Conservation (phyloP, 768 basidiomycete species). For the Dendrothele bispora region DNA sequence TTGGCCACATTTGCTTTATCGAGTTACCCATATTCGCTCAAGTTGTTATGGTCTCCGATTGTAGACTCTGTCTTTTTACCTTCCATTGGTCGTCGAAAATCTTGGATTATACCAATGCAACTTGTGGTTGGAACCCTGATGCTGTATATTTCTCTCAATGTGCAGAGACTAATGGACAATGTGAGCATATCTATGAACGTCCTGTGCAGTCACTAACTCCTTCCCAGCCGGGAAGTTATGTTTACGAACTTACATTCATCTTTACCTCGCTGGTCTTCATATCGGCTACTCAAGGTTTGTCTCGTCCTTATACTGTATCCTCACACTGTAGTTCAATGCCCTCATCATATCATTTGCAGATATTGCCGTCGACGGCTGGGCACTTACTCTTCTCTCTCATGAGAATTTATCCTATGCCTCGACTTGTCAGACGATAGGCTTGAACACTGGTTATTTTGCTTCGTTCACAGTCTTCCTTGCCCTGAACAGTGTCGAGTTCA, state of each 20-base stretch:
- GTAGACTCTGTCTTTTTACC: constrained; percentile 88
- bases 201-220: constrained; percentile 3
- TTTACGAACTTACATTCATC: constrained; percentile 73
- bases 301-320: too few relatives aligned
- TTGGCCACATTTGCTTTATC: constrained; percentile 92
- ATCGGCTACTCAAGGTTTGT: constrained; percentile 92
- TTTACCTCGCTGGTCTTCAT: constrained; percentile 92
- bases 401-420: constrained; percentile 96
- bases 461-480: constrained; percentile 98
- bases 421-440: constrained; percentile 95
- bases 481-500: constrained; percentile 91
- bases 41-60: constrained; percentile 95
- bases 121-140: constrained; percentile 82
- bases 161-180: constrained; percentile 74
- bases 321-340: background rate
- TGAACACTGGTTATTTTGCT: constrained; percentile 93
- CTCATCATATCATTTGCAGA: constrained; percentile 48
- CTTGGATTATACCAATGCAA: constrained; percentile 99
- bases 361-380: constrained; percentile 63
- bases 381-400: constrained; percentile 81
- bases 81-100: constrained; percentile 90
- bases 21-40: constrained; percentile 94
- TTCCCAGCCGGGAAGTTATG: constrained; percentile 75
- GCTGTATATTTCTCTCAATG: constrained; percentile 74
- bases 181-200: constrained; percentile 40